Conservation (phyloP, 129 eudicot genomes). For the Artemisia annua region DNA sequence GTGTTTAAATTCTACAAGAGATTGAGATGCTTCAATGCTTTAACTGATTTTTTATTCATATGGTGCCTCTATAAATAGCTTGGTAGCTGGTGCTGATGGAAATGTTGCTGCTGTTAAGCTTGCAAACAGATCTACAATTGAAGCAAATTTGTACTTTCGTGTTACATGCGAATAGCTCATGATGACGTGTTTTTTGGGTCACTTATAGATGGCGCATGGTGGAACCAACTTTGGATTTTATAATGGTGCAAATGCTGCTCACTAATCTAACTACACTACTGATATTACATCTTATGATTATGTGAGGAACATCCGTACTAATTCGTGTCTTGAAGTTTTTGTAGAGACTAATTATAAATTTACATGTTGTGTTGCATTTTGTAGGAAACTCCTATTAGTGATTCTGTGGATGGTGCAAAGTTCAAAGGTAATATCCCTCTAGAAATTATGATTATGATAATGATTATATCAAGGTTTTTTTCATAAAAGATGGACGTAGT, state of each 20-base stretch:
- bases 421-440: slow-evolving; percentile 52
- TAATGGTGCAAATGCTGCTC: slow-evolving; percentile 79
- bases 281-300: slow-evolving; percentile 98
- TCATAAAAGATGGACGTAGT: too few relatives aligned
- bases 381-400: slow-evolving; percentile 93
- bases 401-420: slow-evolving; percentile 81
- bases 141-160: too few relatives aligned
- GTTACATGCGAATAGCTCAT: too few relatives aligned
- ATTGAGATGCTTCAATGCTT: too few relatives aligned
- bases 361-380: slow-evolving; percentile 14
- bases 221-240: slow-evolving; percentile 97
- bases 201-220: slow-evolving; percentile 87
- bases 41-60: too few relatives aligned
- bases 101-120: slow-evolving; percentile 77
- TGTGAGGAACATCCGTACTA: slow-evolving; percentile 46
- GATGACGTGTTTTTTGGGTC: not conserved
- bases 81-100: slow-evolving; percentile 92
- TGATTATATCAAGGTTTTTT: too few relatives aligned
- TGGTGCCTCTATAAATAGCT: slow-evolving; percentile 38
- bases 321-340: not conserved
- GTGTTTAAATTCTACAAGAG: too few relatives aligned
- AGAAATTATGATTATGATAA: too few relatives aligned
- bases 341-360: not conserved
- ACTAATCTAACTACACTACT: slow-evolving; percentile 74
- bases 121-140: slow-evolving; percentile 75